A percentile compares a stretch with the other conserved stretches of the same genome.
phyloP scores from a whole-genome alignment of 2,329 filamentous ascomycete species.

The Madurella mycetomatis region DNA sequence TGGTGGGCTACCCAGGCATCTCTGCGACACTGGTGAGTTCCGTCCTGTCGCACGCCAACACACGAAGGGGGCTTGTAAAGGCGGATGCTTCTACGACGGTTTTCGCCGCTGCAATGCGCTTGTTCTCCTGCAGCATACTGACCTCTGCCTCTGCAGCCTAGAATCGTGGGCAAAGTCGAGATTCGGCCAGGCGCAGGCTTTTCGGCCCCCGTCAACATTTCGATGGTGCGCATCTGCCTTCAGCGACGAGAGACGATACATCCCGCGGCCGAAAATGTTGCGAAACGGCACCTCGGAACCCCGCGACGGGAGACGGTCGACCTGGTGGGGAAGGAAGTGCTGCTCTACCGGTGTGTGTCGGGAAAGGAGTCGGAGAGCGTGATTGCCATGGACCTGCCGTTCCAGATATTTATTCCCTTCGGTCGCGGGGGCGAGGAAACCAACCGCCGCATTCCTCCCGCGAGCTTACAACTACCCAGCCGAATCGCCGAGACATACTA shows the following conservation, averaged over 20 bases:
- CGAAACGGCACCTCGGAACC: constrained; percentile 85
- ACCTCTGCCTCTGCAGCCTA: constrained; percentile 56
- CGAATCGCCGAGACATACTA: constrained; percentile 96
- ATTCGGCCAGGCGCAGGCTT: constrained; percentile 82
- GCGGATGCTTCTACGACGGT: neutral
- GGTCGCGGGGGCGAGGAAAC: constrained; percentile 86
- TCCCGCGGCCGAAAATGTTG: constrained; percentile 87
- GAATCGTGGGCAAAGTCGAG: constrained; percentile 97
- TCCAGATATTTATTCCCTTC: constrained; percentile 95
- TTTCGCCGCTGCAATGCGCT: neutral
- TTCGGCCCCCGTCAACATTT: constrained; percentile 85
- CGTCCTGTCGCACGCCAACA: constrained; percentile 8
- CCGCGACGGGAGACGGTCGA: constrained; percentile 88
- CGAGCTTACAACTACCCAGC: constrained; percentile 83
- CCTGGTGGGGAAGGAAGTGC: constrained; percentile 91
- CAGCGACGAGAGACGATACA: constrained; percentile 95
- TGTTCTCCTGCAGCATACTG: constrained; percentile 10
- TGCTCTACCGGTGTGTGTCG: constrained; percentile 80
- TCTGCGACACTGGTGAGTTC: constrained; percentile 86
- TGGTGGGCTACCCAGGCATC: constrained; percentile 96
- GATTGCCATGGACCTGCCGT: constrained; percentile 93
- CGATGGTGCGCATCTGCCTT: constrained; percentile 88
- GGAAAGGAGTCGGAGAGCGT: constrained; percentile 85
- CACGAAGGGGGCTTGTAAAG: too few species aligned
- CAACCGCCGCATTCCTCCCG: constrained; percentile 83